A percentile compares a stretch with the other conserved stretches of the same genome.
These are phyloP conservation scores for Lentinula sp. DNA, from an alignment of 768 basidiomycete genomes.

Conservation along the genomic window DNA sequence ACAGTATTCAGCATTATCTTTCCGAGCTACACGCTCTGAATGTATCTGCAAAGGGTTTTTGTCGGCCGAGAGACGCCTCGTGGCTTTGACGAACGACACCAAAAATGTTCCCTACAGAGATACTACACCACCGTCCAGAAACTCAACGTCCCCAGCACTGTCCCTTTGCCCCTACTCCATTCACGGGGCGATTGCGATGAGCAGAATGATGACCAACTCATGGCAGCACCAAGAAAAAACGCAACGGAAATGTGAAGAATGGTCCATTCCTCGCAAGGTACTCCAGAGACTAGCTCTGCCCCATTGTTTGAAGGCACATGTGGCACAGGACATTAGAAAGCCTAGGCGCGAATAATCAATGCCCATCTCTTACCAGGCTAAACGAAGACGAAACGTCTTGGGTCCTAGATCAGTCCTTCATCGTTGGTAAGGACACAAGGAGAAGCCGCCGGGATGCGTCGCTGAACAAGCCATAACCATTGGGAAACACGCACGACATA, in stretches of 20 bases:
- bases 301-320: too few relatives aligned
- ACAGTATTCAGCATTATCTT: not conserved
- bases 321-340: too few relatives aligned
- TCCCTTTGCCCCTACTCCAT: too few relatives aligned
- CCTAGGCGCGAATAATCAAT: too few relatives aligned
- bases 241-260: too few relatives aligned
- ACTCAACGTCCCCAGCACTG: too few relatives aligned
- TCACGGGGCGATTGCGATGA: too few relatives aligned
- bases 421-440: not conserved
- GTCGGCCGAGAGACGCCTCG: not conserved
- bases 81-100: not conserved
- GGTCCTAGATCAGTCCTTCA: not conserved
- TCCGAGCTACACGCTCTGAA: not conserved
- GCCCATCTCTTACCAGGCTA: too few relatives aligned
- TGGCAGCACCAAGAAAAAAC: too few relatives aligned
- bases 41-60: not conserved
- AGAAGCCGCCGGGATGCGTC: not conserved
- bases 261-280: too few relatives aligned
- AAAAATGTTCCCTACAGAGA: not conserved
- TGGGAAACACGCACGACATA: not conserved
- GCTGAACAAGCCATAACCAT: not conserved
- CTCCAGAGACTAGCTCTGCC: too few relatives aligned
- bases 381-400: not conserved
- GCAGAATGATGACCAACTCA: too few relatives aligned
- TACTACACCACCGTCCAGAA: not conserved